Conservation (phyloP, 768 basidiomycete species). For the Phylloporus rhodoxanthus region DNA sequence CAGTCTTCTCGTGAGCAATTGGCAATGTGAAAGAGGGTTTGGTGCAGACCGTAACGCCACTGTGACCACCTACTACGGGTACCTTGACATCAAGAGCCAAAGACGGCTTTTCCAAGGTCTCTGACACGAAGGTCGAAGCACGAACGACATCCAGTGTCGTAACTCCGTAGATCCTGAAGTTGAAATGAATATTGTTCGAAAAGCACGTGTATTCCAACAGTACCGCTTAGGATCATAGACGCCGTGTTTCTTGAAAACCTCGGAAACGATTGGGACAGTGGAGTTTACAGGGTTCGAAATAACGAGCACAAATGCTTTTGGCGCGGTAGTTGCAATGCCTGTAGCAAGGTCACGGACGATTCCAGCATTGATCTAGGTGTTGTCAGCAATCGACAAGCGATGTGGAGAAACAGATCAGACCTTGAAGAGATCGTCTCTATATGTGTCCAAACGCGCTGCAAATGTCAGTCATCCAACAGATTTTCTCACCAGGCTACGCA, state of each 20-base stretch:
- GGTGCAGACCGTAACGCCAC: constrained; percentile 71
- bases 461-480: constrained; percentile 7
- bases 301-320: constrained; percentile 90
- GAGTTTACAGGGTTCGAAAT: constrained; percentile 99
- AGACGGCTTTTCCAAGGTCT: constrained; percentile 61
- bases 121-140: constrained; percentile 92
- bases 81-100: constrained; percentile 60
- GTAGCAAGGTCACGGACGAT: constrained; percentile 92
- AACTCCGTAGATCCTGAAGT: constrained; percentile 84
- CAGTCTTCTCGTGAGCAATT: constrained; percentile 5
- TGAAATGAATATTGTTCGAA: not conserved
- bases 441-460: not conserved
- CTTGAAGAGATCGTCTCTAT: constrained; percentile 94
- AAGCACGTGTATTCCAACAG: constrained; percentile 5
- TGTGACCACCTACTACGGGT: constrained; percentile 94
- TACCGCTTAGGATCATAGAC: constrained; percentile 91
- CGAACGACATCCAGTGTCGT: constrained; percentile 98
- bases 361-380: constrained; percentile 85
- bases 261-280: constrained; percentile 93
- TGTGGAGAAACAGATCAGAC: constrained; percentile 33
- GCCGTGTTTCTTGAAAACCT: constrained; percentile 89
- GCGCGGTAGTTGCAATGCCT: constrained; percentile 75
- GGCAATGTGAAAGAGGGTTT: not conserved
- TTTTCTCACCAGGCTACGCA: constrained; percentile 20
- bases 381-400: not conserved